Conservation (phyloP, 225 moss, liverwort and hornwort species). For the Pseudisothecium myosuroides region DNA sequence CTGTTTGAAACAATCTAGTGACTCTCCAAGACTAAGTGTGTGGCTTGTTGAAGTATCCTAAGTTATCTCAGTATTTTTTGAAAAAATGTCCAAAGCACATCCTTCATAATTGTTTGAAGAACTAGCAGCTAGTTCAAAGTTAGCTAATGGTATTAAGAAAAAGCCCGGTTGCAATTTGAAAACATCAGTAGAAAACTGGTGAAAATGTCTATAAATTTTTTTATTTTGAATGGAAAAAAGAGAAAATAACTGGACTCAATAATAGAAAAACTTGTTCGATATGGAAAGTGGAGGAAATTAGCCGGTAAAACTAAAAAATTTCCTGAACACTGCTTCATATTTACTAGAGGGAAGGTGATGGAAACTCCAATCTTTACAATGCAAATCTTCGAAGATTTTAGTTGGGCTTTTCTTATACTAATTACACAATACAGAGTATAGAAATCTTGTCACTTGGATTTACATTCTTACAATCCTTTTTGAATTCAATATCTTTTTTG, state of each 20-base stretch:
- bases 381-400: not conserved
- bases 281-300: too few relatives aligned
- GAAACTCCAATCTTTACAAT: not conserved
- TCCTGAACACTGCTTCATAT: too few relatives aligned
- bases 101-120: too few relatives aligned
- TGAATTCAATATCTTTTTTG: not conserved
- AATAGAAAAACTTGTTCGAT: too few relatives aligned
- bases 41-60: not conserved
- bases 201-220: too few relatives aligned
- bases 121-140: too few relatives aligned
- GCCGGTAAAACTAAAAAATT: too few relatives aligned
- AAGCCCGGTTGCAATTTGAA: too few relatives aligned
- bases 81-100: not conserved
- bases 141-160: too few relatives aligned
- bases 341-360: not conserved
- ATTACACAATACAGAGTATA: rapidly evolving
- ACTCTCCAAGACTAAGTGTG: not conserved
- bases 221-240: too few relatives aligned
- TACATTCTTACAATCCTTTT: not conserved
- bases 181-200: too few relatives aligned
- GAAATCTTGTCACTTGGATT: not conserved
- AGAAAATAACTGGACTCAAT: too few relatives aligned
- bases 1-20: not conserved
- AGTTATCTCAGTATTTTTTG: not conserved
- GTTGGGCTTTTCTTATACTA: not conserved